Conservation (phyloP, 495 filamentous ascomycete genomes). For the Xylaria palmicola region DNA sequence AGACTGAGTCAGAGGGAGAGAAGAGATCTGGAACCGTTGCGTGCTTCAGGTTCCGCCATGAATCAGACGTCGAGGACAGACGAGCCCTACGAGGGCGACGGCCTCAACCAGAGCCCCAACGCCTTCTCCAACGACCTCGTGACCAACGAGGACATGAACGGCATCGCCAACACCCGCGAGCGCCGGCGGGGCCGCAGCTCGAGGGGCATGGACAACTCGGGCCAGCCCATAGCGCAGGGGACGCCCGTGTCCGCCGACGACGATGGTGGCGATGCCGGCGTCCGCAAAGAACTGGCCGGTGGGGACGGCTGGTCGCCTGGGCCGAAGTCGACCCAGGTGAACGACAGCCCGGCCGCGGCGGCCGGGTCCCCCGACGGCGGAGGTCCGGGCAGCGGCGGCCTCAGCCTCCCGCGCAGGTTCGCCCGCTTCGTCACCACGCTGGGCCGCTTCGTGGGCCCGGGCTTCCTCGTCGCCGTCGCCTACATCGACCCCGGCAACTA, state of each 20-base stretch:
- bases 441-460: slow-evolving; percentile 77
- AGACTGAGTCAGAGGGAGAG: too few species aligned
- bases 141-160: slow-evolving; percentile 58
- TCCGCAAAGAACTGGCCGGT: slow-evolving; percentile 12
- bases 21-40: neutral
- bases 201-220: slow-evolving; percentile 28
- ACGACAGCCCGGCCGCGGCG: slow-evolving; percentile 9
- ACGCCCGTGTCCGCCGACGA: slow-evolving; percentile 14
- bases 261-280: slow-evolving; percentile 14
- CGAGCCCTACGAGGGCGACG: slow-evolving; percentile 49
- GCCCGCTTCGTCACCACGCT: slow-evolving; percentile 58
- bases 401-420: slow-evolving; percentile 24
- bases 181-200: slow-evolving; percentile 15
- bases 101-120: slow-evolving; percentile 59
- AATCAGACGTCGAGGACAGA: slow-evolving; percentile 57
- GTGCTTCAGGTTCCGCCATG: slow-evolving; percentile 32
- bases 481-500: slow-evolving; percentile 82
- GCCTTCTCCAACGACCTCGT: slow-evolving; percentile 53
- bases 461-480: slow-evolving; percentile 79
- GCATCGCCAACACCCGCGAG: slow-evolving; percentile 53
- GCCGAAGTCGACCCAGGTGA: slow-evolving; percentile 8
- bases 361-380: neutral
- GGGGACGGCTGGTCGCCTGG: slow-evolving; percentile 16
- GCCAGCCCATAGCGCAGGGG: slow-evolving; percentile 21
- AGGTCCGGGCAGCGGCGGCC: slow-evolving; percentile 11